phyloP scores from a whole-genome alignment of 2,329 filamentous ascomycete genomes.

The Colletotrichum somersetense region DNA sequence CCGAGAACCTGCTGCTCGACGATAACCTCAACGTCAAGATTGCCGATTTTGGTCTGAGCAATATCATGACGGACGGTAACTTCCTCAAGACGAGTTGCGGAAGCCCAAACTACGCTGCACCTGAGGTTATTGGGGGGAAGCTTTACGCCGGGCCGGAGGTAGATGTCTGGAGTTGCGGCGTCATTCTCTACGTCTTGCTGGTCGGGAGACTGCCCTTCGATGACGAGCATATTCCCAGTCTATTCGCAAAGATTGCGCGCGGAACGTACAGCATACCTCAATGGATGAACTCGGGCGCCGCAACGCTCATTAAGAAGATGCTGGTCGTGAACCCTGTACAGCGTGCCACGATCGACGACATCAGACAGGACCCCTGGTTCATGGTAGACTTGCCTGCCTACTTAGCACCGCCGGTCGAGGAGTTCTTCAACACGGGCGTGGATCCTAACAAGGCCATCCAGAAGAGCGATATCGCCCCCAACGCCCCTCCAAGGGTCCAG shows the following conservation, averaged over 20 bases:
- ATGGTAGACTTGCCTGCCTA: slow-evolving; percentile 87
- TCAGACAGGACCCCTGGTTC: slow-evolving; percentile 95
- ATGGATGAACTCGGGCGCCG: slow-evolving; percentile 89
- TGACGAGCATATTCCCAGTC: slow-evolving; percentile 96
- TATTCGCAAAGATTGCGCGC: slow-evolving; percentile 97
- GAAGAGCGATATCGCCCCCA: slow-evolving; percentile 82
- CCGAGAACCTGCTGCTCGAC: slow-evolving; percentile 95
- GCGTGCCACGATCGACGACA: slow-evolving; percentile 93
- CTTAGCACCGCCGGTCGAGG: slow-evolving; percentile 86
- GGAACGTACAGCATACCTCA: slow-evolving; percentile 93
- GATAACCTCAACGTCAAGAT: slow-evolving; percentile 99
- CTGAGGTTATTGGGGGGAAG: slow-evolving; percentile 98
- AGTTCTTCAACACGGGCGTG: slow-evolving; percentile 93
- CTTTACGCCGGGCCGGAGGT: slow-evolving; percentile 97
- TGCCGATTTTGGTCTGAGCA: slow-evolving; percentile 97
- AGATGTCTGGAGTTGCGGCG: slow-evolving; percentile 97
- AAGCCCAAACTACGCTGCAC: slow-evolving; percentile 97
- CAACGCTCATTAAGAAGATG: slow-evolving; percentile 89
- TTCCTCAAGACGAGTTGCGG: slow-evolving; percentile 99
- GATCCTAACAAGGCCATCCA: slow-evolving; percentile 93
- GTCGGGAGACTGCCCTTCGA: slow-evolving; percentile 92
- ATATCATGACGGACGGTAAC: slow-evolving; percentile 99
- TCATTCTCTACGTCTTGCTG: slow-evolving; percentile 87
- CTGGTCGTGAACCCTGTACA: slow-evolving; percentile 95
- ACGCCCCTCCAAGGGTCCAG: slow-evolving; percentile 82